Base-by-base conservation (phyloP, 805 yeast genomes). In the Yamadazyma olivae region DNA sequence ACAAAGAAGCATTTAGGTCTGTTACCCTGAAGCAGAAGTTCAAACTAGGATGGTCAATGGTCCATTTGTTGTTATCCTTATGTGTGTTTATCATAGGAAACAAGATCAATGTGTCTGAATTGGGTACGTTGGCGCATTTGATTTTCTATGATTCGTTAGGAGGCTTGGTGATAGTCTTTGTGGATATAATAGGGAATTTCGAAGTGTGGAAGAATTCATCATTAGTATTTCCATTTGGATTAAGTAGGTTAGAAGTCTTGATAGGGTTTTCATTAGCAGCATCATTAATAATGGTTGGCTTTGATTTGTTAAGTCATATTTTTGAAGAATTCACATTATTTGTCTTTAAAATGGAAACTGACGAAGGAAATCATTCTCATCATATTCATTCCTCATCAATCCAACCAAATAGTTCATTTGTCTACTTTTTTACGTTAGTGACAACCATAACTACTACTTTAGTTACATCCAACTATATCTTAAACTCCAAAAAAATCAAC, bases 201-300 rank as follows among this genome's bases (percentile, higher is more conserved):
- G 95, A 87, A 45, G 95, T 84, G 5, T 93, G 98, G 96, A 79
- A 76, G 45, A 77, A 75, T 38, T 76, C 90, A 5, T 84, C 95
- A 1, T 67, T 93, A 21, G 79, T 81, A 10, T 84, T 79, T 45
- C 99, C 99, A 0, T 91, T 91, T 67, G 99, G 98, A 0, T 65
- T 91, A 17, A 95, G 95, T n/a, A 70, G 99, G 40, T 71, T 86
- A 12, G 96, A 91, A 53, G 95, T 91, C 0, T 62, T 91, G 13
- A 79, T 84, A 30, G 95, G 95, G 2, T 90, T 90, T 64, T 95
- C 95, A 0, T 66, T 89, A 28, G 79, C 93, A 12, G 81, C 91
- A 1, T 82, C 95, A 1, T 71, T 91, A 42, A 68, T 90, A 17
- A 91, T 90, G 75, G 95, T 91, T 41, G 97, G 98, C 0, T 75